Evolutionary conservation across 202 grass and related monocot genomes (phyloP).

Genomic region (Elaeis oleifera): DNA sequence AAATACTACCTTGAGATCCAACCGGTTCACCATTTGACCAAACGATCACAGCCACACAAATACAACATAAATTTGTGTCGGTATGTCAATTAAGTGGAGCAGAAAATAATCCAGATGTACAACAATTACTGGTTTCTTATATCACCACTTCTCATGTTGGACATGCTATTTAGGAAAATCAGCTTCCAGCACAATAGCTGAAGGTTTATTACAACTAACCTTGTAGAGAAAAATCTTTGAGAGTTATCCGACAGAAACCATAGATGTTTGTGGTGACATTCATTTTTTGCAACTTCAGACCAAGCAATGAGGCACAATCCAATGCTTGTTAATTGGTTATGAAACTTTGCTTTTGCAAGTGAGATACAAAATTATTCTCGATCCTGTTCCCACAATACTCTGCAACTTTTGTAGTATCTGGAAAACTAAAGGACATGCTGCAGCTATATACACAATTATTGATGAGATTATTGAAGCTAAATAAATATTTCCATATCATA

Average conservation of each 20-base stretch:
- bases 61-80: slow-evolving; percentile 11
- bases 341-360: slow-evolving; percentile 98
- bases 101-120: neutral
- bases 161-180: neutral
- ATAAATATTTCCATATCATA: no score
- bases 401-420: slow-evolving; percentile 71
- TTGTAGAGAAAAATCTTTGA: slow-evolving; percentile 91
- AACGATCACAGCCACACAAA: slow-evolving; percentile 18
- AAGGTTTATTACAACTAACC: slow-evolving; percentile 35
- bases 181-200: neutral
- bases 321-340: slow-evolving; percentile 94
- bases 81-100: neutral
- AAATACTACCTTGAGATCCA: slow-evolving; percentile 78
- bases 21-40: slow-evolving; percentile 38
- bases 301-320: slow-evolving; percentile 73
- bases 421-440: slow-evolving; percentile 83
- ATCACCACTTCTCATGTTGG: neutral
- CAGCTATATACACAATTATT: neutral
- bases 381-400: slow-evolving; percentile 55
- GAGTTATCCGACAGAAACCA: slow-evolving; percentile 65
- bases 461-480: no score
- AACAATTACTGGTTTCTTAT: no score
- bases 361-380: slow-evolving; percentile 60
- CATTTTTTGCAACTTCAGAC: slow-evolving; percentile 66
- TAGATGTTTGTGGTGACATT: slow-evolving; percentile 76